These are phyloP conservation scores for Phytophthora constricta DNA, from an alignment of 352 stramenopile genomes.

Conservation along the genomic window DNA sequence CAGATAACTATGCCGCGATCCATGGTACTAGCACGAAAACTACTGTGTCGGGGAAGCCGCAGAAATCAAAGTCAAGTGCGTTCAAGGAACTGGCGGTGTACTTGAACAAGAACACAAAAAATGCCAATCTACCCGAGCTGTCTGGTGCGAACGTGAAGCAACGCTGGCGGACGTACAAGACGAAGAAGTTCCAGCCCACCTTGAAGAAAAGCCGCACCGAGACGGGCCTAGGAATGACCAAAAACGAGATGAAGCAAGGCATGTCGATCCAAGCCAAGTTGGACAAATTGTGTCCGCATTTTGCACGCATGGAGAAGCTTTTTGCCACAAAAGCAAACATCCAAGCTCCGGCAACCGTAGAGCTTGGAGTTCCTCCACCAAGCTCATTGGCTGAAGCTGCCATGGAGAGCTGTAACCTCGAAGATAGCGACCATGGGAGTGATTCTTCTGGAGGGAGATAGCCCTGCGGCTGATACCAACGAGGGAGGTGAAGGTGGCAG, in stretches of 20 bases:
- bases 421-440: not conserved
- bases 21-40: too few species aligned
- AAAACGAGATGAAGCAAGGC: not conserved
- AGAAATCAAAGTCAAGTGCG: too few species aligned
- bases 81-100: too few species aligned
- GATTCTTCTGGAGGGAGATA: too few species aligned
- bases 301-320: not conserved
- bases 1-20: too few species aligned
- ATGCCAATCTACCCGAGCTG: not conserved
- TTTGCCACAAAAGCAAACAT: not conserved
- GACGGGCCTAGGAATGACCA: not conserved
- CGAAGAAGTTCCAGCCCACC: not conserved
- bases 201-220: not conserved
- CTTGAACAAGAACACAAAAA: too few species aligned
- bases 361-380: not conserved
- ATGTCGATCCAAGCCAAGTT: not conserved
- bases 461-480: too few species aligned
- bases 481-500: not conserved
- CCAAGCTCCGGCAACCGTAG: not conserved
- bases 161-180: not conserved
- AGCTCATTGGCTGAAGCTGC: too few species aligned
- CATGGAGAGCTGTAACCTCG: not conserved
- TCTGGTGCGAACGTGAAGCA: not conserved
- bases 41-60: too few species aligned
- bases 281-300: not conserved